Percentiles rank a stretch among this genome's conserved stretches.
Conservation (phyloP, 1,284 basidiomycete genomes). For the Cystobasidiaceae sp. region DNA sequence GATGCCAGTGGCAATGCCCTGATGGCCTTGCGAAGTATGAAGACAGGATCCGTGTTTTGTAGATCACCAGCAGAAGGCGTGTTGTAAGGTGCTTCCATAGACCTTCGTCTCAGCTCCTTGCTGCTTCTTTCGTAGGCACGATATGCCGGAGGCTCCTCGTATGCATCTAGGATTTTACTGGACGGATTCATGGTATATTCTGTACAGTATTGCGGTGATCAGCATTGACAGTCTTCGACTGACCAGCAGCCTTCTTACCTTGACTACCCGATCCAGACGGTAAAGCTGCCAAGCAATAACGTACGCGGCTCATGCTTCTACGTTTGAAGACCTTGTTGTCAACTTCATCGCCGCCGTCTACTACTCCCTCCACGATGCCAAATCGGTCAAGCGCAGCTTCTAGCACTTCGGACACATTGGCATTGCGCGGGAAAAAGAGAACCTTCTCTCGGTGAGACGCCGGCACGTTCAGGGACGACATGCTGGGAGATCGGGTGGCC, state of each 20-base stretch:
- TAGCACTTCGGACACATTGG: slow-evolving; percentile 92
- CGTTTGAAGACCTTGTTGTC: slow-evolving; percentile 83
- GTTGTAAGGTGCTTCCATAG: slow-evolving; percentile 70
- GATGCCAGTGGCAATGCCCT: no score
- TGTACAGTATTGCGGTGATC: no score
- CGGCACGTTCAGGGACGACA: background rate
- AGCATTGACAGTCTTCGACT: no score
- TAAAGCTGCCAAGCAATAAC: slow-evolving; percentile 65
- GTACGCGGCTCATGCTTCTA: slow-evolving; percentile 67
- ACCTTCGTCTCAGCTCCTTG: slow-evolving; percentile 70
- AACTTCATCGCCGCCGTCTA: slow-evolving; percentile 94
- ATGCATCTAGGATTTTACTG: slow-evolving; percentile 77
- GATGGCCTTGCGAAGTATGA: slow-evolving; percentile 56
- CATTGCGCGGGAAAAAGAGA: slow-evolving; percentile 83
- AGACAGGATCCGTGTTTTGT: slow-evolving; percentile 72
- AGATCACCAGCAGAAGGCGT: slow-evolving; percentile 70
- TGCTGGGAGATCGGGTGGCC: background rate
- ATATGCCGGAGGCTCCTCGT: slow-evolving; percentile 66
- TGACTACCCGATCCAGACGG: background rate
- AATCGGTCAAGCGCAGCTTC: slow-evolving; percentile 86
- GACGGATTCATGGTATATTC: slow-evolving; percentile 71
- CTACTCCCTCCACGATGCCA: slow-evolving; percentile 88
- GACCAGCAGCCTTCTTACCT: no score
- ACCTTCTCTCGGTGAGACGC: slow-evolving; percentile 55
- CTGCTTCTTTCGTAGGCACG: slow-evolving; percentile 59